Percentiles rank a stretch among this genome's conserved stretches.
Conservation (phyloP, 768 basidiomycete genomes). For the Mycena olivaceomarginata region DNA sequence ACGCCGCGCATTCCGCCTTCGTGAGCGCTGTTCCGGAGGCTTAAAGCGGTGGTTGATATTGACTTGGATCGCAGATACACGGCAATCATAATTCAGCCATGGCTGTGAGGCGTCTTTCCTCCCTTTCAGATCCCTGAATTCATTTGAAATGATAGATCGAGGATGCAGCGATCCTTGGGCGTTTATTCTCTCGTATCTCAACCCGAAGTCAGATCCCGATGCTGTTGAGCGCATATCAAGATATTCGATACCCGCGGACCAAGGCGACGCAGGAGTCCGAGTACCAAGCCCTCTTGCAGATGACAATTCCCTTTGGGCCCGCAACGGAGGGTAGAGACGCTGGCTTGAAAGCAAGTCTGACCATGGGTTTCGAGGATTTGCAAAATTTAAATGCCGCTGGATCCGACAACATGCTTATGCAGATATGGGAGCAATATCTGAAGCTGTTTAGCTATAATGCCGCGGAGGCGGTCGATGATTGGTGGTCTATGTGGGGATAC, state of each 20-base stretch:
- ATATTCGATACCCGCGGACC: conserved; percentile 64
- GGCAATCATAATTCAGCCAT: conserved; percentile 65
- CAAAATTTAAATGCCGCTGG: conserved; percentile 20
- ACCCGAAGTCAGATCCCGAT: conserved; percentile 59
- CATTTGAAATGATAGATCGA: conserved; percentile 49
- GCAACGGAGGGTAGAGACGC: conserved; percentile 32
- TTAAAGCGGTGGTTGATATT: background rate
- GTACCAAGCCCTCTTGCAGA: conserved; percentile 22
- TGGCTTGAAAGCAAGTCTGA: conserved; percentile 16
- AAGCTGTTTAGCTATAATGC: conserved; percentile 15
- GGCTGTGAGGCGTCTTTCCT: conserved; percentile 50
- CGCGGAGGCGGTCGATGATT: conserved; percentile 18
- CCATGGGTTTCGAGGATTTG: conserved; percentile 24
- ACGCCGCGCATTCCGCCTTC: conserved; percentile 65
- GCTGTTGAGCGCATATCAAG: conserved; percentile 67
- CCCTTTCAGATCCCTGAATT: conserved; percentile 42
- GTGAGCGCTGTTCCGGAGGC: conserved; percentile 38
- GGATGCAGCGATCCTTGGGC: conserved; percentile 59
- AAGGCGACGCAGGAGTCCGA: conserved; percentile 26
- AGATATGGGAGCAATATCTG: conserved; percentile 38
- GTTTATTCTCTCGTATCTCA: conserved; percentile 66
- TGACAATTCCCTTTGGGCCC: conserved; percentile 17
- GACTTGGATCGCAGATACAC: conserved; percentile 52
- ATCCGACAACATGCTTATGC: conserved; percentile 10
- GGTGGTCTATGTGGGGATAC: conserved; percentile 27